A percentile compares a stretch with the other conserved stretches of the same genome.
phyloP scores from a whole-genome alignment of 106 monocot species.

The Apostasia shenzhenica region DNA sequence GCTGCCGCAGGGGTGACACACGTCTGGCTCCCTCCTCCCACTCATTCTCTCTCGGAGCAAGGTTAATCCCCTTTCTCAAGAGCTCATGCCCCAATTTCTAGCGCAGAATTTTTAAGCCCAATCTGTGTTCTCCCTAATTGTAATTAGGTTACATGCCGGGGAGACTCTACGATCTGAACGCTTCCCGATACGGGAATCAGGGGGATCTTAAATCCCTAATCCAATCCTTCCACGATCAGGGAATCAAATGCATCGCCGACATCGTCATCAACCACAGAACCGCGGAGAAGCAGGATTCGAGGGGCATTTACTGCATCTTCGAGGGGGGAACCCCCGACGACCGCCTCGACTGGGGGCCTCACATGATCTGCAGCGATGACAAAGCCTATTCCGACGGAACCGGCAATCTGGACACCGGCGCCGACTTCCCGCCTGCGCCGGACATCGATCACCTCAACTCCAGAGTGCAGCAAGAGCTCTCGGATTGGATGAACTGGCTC shows the following conservation, averaged over 20 bases:
- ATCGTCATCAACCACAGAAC: constrained; percentile 73
- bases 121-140: too few relatives aligned
- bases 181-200: constrained; percentile 50
- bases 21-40: constrained; percentile 77
- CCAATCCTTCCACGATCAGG: constrained; percentile 32
- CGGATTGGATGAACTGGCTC: constrained; percentile 63
- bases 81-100: too few relatives aligned
- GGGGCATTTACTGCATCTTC: constrained; percentile 65
- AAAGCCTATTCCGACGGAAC: constrained; percentile 56
- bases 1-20: constrained; percentile 36
- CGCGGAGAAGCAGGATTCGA: constrained; percentile 34
- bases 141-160: constrained; percentile 61
- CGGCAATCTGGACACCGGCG: constrained; percentile 60
- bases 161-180: constrained; percentile 39
- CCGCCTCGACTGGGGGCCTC: constrained; percentile 64
- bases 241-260: constrained; percentile 53
- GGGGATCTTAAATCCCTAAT: constrained; percentile 43
- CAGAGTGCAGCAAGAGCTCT: constrained; percentile 52
- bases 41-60: constrained; percentile 55
- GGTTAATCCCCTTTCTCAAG: constrained; percentile 10
- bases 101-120: too few relatives aligned
- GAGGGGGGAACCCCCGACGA: constrained; percentile 69
- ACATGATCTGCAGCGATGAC: constrained; percentile 63
- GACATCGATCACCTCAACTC: constrained; percentile 61
- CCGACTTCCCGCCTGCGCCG: constrained; percentile 35